These are phyloP conservation scores for Anthracocystis walkeri DNA, from an alignment of 1,284 basidiomycete genomes.

Conservation along the genomic window DNA sequence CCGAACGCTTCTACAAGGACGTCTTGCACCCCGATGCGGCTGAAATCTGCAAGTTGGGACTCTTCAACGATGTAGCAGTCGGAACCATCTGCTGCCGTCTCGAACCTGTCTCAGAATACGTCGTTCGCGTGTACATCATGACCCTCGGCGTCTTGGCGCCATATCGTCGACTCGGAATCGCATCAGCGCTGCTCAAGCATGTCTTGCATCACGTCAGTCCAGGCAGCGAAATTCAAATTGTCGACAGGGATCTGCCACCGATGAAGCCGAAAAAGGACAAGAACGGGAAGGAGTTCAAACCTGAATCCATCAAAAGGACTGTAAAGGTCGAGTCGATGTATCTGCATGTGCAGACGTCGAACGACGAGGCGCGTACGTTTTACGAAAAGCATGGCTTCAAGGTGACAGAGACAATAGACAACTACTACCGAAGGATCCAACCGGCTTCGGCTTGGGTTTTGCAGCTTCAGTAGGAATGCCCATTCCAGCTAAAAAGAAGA, in stretches of 20 bases:
- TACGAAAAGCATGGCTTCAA: conserved; percentile 70
- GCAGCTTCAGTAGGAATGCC: conserved; percentile 39
- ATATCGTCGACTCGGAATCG: conserved; percentile 70
- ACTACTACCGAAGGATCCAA: conserved; percentile 66
- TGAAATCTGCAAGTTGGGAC: conserved; percentile 65
- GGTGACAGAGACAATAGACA: conserved; percentile 57
- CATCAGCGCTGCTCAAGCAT: conserved; percentile 65
- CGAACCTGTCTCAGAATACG: conserved; percentile 55
- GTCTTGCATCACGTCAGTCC: conserved; percentile 65
- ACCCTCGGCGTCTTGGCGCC: conserved; percentile 70
- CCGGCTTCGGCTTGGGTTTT: conserved; percentile 70
- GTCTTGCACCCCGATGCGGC: conserved; percentile 55
- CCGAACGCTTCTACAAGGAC: conserved; percentile 64
- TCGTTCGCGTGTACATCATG: conserved; percentile 70
- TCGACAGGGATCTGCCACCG: conserved; percentile 33
- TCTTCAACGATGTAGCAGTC: conserved; percentile 71
- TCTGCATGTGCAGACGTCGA: conserved; percentile 70
- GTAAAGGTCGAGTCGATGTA: conserved; percentile 64
- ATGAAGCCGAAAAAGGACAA: conserved; percentile 52
- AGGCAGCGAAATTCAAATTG: conserved; percentile 52
- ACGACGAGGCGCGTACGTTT: conserved; percentile 67
- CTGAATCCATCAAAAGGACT: conserved; percentile 38
- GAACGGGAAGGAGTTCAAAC: conserved; percentile 53
- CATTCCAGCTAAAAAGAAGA: background rate
- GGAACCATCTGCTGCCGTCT: conserved; percentile 69